Percentiles rank a stretch among this genome's conserved stretches.
Evolutionary conservation across 2,329 filamentous ascomycete species (phyloP).

Genomic region (Catunica adiposa): DNA sequence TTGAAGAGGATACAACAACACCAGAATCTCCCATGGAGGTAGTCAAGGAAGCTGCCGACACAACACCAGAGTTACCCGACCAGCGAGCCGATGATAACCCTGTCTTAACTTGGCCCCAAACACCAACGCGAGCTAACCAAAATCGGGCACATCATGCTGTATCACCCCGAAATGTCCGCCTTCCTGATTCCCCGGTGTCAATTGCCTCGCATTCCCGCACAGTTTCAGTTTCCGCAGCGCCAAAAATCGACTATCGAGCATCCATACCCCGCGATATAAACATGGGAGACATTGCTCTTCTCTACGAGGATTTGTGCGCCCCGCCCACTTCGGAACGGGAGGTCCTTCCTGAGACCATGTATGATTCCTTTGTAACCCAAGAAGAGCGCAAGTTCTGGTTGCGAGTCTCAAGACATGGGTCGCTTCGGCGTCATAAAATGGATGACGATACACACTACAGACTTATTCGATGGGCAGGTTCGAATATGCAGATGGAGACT

Average conservation of each 20-base stretch:
- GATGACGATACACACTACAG: constrained; percentile 45
- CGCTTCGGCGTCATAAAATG: constrained; percentile 37
- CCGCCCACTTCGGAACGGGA: constrained; percentile 16
- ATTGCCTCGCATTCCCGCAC: background rate
- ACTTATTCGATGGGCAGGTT: constrained; percentile 40
- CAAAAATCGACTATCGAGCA: background rate
- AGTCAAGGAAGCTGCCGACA: background rate
- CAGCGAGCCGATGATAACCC: too few relatives aligned
- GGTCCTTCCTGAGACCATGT: constrained; percentile 29
- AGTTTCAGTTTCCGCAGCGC: background rate
- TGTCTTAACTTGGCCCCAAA: background rate
- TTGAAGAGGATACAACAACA: too few relatives aligned
- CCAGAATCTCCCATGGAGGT: too few relatives aligned
- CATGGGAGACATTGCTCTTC: constrained; percentile 8
- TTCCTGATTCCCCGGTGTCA: background rate
- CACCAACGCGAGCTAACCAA: background rate
- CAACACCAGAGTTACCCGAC: background rate
- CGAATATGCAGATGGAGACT: constrained; percentile 35
- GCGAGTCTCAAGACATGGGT: constrained; percentile 43
- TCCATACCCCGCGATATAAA: constrained; percentile 8
- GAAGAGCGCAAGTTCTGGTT: constrained; percentile 50
- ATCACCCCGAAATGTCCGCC: constrained; percentile 2
- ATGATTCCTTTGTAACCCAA: constrained; percentile 36
- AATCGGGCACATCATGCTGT: background rate
- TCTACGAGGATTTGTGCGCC: constrained; percentile 21